Percentiles rank a stretch among this genome's conserved stretches.
Conservation (phyloP, 140 eudicot genomes). For the Cichorium intybus region DNA sequence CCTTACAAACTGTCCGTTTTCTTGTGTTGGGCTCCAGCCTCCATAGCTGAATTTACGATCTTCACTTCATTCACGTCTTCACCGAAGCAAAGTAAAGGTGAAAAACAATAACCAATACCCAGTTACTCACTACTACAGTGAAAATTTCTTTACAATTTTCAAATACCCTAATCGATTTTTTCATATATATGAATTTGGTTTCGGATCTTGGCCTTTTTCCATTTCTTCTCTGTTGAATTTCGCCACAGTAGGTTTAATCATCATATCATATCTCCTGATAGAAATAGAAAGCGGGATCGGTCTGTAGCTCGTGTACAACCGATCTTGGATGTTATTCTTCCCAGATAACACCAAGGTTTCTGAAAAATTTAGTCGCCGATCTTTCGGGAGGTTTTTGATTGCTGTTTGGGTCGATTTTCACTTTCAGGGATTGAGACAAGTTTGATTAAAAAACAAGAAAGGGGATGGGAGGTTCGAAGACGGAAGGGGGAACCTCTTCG, state of each 20-base stretch:
- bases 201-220: conserved; percentile 20
- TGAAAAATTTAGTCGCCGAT: neutral
- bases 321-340: conserved; percentile 8
- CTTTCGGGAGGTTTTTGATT: conserved; percentile 1
- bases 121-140: neutral
- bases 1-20: neutral
- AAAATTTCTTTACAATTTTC: conserved; percentile 19
- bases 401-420: conserved; percentile 11
- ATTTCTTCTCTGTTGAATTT: neutral
- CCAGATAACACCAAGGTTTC: neutral
- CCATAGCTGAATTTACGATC: conserved; percentile 4
- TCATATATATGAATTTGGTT: conserved; percentile 9
- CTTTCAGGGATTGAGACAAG: conserved; percentile 2
- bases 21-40: conserved; percentile 20
- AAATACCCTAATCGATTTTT: conserved; percentile 20
- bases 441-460: neutral
- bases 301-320: neutral
- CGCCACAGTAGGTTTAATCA: neutral
- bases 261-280: neutral
- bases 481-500: conserved; percentile 41
- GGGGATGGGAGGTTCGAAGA: conserved; percentile 51
- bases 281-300: neutral
- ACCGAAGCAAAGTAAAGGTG: neutral
- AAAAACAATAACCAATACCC: neutral
- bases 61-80: neutral